Percentiles rank a stretch among this genome's conserved stretches.
Evolutionary conservation across 352 stramenopile species (phyloP).

Genomic region (Globisporangium cederbergense): DNA sequence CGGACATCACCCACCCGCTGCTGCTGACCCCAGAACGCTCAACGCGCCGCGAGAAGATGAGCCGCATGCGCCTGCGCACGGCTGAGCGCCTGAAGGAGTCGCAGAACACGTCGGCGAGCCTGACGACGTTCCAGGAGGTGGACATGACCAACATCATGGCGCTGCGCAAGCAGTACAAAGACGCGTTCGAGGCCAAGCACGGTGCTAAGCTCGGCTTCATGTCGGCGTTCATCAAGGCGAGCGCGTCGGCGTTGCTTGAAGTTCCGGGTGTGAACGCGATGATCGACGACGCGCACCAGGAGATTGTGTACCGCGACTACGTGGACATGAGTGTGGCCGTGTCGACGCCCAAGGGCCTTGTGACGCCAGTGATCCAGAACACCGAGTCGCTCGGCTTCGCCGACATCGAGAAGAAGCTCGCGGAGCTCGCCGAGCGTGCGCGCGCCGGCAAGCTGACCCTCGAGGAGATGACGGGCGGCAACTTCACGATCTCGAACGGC

Average conservation of each 20-base stretch:
- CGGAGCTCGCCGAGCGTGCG: constrained; percentile 86
- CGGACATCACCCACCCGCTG: constrained; percentile 28
- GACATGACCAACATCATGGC: constrained; percentile 98
- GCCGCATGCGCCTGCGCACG: constrained; percentile 96
- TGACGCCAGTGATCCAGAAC: constrained; percentile 98
- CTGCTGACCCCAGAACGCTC: constrained; percentile 44
- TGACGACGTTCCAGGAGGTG: constrained; percentile 99
- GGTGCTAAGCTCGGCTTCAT: constrained; percentile 99
- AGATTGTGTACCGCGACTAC: constrained; percentile 99
- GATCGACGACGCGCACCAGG: constrained; percentile 97
- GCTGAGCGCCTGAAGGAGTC: constrained; percentile 96
- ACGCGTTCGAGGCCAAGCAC: constrained; percentile 97
- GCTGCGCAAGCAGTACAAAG: constrained; percentile 93
- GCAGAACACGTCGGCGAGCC: constrained; percentile 97
- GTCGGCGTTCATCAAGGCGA: constrained; percentile 97
- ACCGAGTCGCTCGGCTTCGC: constrained; percentile 97
- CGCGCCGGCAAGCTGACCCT: constrained; percentile 75
- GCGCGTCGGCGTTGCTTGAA: constrained; percentile 88
- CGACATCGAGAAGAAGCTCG: constrained; percentile 97
- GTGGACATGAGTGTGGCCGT: constrained; percentile 98
- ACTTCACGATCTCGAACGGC: constrained; percentile 99
- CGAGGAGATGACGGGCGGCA: constrained; percentile 94
- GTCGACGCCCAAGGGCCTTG: constrained; percentile 93
- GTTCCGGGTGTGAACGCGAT: constrained; percentile 97
- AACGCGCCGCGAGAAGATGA: constrained; percentile 96